Base-by-base conservation (phyloP, 2,329 filamentous ascomycete species). In the Fusarium burgessii region DNA sequence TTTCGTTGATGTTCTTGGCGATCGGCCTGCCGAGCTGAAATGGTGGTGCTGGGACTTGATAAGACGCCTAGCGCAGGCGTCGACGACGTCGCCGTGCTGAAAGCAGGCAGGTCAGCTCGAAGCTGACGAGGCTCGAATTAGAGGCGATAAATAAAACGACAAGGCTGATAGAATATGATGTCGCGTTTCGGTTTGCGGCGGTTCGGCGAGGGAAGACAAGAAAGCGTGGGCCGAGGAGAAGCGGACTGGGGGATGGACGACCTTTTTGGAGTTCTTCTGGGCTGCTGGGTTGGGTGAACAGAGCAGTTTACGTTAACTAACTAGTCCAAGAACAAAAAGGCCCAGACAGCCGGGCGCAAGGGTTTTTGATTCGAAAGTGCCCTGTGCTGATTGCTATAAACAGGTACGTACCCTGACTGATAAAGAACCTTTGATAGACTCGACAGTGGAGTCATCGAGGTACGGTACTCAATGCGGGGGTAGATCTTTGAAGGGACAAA, bases 121-220 rank as follows among this genome's bases (percentile, higher is more conserved):
- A 68, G 50, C 54, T 52, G 60, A 55, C 40, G 50, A 54, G 59
- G 55, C 51, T 70, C 38, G 20, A 38, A 49, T 42, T 55, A n/a
- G 36, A 55, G 56, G 59, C 51, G 20, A 42, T 45, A 49, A 33
- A 58, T 49, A 47, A 49, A 61, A 41, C 43, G 35, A 63, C 52
- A 62, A 65, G 66, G 64, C 56, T 56, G 66, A 58, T 51, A 43
- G 67, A 66, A 49, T 59, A 64, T 67, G 58, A 60, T 67, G 66
- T 63, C 62, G 56, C 66, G 62, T 58, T 74, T 78, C 79, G 79
- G 80, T 77, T 81, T 77, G 80, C 76, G 70, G 77, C 80, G 79
- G 80, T 75, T 79, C 68, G 69, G 68, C 55, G 72, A 79, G 77
- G 77, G 66, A 68, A 72, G 75, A 67, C 70, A 60, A 60, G 62